Conservation (phyloP, 495 filamentous ascomycete species). For the Penicillium odoratum region DNA sequence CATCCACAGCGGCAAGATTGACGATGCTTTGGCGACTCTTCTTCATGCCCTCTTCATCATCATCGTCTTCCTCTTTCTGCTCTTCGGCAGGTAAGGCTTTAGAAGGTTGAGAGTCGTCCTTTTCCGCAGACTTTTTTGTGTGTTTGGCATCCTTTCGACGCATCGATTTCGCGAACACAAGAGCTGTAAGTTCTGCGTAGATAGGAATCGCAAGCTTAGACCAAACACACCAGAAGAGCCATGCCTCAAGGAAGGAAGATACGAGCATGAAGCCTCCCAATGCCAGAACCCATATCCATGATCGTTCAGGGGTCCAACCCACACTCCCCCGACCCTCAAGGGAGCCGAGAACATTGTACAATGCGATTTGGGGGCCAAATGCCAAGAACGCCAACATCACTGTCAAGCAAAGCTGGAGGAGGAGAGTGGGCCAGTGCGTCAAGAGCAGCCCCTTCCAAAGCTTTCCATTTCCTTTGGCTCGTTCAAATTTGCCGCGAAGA, state of each 20-base stretch:
- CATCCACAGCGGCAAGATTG: constrained; percentile 79
- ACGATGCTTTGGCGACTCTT: constrained; percentile 74
- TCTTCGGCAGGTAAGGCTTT: constrained; percentile 29
- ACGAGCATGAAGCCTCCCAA: constrained; percentile 58
- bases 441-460: constrained; percentile 62
- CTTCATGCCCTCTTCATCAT: constrained; percentile 56
- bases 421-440: constrained; percentile 53
- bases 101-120: constrained; percentile 14
- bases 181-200: constrained; percentile 65
- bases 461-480: constrained; percentile 43
- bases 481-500: constrained; percentile 51
- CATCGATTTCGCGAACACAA: constrained; percentile 78
- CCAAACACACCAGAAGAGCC: constrained; percentile 65
- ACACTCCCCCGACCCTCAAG: constrained; percentile 58
- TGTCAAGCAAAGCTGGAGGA: constrained; percentile 56
- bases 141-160: constrained; percentile 74
- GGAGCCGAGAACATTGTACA: constrained; percentile 59
- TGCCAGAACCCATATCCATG: constrained; percentile 68
- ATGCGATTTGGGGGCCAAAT: constrained; percentile 70
- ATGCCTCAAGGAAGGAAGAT: constrained; percentile 58
- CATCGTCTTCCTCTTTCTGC: constrained; percentile 45
- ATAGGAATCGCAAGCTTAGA: constrained; percentile 64
- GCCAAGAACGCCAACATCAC: constrained; percentile 53
- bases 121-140: constrained; percentile 39
- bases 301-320: constrained; percentile 36